Conservation (phyloP, 148 eudicot species). For the Vaccinium vitisidaea region DNA sequence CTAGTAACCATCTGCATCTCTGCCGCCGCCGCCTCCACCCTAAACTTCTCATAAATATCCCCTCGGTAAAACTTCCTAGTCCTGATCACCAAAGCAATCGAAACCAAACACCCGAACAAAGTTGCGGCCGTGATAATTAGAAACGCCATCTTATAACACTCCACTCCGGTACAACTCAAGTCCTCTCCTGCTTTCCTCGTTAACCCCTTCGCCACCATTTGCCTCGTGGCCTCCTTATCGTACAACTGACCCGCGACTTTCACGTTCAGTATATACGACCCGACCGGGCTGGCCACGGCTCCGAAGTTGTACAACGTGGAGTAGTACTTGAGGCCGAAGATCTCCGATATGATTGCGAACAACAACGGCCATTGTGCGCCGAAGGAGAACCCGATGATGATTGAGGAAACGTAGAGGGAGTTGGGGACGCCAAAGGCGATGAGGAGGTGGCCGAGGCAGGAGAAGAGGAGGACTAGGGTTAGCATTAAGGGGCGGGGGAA, state of each 20-base stretch:
- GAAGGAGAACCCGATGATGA: constrained; percentile 33
- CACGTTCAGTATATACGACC: constrained; percentile 34
- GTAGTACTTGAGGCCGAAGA: constrained; percentile 40
- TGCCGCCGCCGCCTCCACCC: constrained; percentile 20
- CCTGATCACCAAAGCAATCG: constrained; percentile 30
- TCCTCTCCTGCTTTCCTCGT: constrained; percentile 20
- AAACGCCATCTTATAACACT: constrained; percentile 32
- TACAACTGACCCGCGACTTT: constrained; percentile 31
- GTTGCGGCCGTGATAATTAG: constrained; percentile 28
- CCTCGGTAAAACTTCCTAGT: constrained; percentile 37
- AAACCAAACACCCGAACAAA: constrained; percentile 25
- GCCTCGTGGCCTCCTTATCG: constrained; percentile 35
- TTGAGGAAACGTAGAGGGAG: constrained; percentile 31
- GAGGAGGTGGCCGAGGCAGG: constrained; percentile 33
- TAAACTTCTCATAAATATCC: constrained; percentile 36
- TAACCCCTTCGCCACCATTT: constrained; percentile 22
- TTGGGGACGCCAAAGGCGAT: constrained; percentile 33
- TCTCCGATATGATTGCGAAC: constrained; percentile 37
- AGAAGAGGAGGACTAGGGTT: constrained; percentile 24
- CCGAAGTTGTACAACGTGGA: constrained; percentile 39
- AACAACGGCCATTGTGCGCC: constrained; percentile 39
- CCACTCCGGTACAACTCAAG: constrained; percentile 29
- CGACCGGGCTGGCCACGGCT: constrained; percentile 36
- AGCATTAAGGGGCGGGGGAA: constrained; percentile 33
- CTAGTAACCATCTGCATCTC: constrained; percentile 23